Percentiles rank a stretch among this genome's conserved stretches.
phyloP scores from a whole-genome alignment of 345 rosid genomes.

The Rhodamnia rubescens region DNA sequence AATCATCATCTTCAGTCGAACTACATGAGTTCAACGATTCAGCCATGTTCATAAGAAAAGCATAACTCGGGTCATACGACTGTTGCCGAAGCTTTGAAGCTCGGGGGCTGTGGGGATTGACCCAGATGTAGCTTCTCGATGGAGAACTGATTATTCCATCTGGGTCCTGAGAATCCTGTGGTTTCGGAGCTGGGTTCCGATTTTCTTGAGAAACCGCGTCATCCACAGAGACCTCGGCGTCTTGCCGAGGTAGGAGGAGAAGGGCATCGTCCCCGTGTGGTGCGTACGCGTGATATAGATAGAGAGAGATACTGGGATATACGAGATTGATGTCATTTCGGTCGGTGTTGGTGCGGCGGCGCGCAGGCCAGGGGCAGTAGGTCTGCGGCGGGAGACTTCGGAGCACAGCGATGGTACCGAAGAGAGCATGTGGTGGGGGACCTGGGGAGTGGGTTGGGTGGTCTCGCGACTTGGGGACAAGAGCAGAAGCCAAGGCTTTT shows the following conservation, averaged over 20 bases:
- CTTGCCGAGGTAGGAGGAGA: constrained; percentile 58
- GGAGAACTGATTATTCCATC: too few relatives aligned
- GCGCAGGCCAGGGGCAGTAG: background rate
- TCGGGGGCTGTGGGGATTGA: too few relatives aligned
- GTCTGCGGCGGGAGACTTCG: background rate
- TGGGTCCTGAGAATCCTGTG: too few relatives aligned
- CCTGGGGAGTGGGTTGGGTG: background rate
- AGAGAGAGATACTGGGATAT: background rate
- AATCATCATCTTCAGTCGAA: too few relatives aligned
- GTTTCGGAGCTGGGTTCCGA: too few relatives aligned
- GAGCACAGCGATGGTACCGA: background rate
- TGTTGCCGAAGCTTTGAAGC: too few relatives aligned
- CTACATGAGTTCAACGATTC: too few relatives aligned
- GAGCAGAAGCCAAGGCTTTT: background rate
- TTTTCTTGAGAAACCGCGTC: too few relatives aligned
- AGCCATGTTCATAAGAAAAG: too few relatives aligned
- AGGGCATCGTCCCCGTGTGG: constrained; percentile 31
- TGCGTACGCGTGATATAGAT: background rate
- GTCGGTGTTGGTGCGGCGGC: background rate
- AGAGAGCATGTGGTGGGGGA: background rate
- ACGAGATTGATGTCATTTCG: background rate
- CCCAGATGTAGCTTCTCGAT: too few relatives aligned
- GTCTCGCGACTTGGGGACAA: background rate
- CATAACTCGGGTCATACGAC: too few relatives aligned
- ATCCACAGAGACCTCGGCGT: background rate